Conservation (phyloP, 2,329 filamentous ascomycete species). For the Exophiala sp. region DNA sequence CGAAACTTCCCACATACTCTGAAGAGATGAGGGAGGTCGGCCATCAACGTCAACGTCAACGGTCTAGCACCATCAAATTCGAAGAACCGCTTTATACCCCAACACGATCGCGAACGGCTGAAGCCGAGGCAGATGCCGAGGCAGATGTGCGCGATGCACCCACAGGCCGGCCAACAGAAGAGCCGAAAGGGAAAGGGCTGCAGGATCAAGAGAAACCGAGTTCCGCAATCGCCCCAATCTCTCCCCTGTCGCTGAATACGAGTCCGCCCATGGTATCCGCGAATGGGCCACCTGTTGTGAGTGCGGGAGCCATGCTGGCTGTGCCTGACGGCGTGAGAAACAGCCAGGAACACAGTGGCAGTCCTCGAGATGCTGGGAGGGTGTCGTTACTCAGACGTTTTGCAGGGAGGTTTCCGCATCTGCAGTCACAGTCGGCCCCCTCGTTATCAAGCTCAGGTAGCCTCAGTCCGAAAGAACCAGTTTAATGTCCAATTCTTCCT, state of each 20-base stretch:
- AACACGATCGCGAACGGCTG: constrained; percentile 2
- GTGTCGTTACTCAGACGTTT: constrained; percentile 15
- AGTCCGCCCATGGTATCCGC: not conserved
- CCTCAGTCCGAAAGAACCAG: constrained; percentile 11
- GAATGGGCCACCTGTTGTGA: not conserved
- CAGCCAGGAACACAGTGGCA: not conserved
- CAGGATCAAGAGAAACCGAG: constrained; percentile 4
- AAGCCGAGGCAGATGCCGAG: not conserved
- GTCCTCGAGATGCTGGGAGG: constrained; percentile 2
- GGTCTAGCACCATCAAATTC: constrained; percentile 20
- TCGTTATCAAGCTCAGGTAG: constrained; percentile 4
- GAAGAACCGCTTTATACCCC: constrained; percentile 15
- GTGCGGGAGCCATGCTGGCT: not conserved
- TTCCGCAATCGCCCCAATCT: constrained; percentile 2
- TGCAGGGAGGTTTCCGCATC: constrained; percentile 9
- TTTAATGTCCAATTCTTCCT: not conserved
- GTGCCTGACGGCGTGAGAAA: constrained; percentile 5
- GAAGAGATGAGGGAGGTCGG: constrained; percentile 1
- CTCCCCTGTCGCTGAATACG: constrained; percentile 7
- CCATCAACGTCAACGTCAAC: not conserved
- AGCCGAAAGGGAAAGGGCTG: constrained; percentile 2
- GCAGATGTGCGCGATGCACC: not conserved
- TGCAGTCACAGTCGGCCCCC: constrained; percentile 7
- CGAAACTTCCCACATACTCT: not conserved
- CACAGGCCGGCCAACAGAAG: constrained; percentile 2